Percentiles rank a stretch among this genome's conserved stretches.
phyloP scores from a whole-genome alignment of 2,329 filamentous ascomycete species.

The Botrytis cinerea region DNA sequence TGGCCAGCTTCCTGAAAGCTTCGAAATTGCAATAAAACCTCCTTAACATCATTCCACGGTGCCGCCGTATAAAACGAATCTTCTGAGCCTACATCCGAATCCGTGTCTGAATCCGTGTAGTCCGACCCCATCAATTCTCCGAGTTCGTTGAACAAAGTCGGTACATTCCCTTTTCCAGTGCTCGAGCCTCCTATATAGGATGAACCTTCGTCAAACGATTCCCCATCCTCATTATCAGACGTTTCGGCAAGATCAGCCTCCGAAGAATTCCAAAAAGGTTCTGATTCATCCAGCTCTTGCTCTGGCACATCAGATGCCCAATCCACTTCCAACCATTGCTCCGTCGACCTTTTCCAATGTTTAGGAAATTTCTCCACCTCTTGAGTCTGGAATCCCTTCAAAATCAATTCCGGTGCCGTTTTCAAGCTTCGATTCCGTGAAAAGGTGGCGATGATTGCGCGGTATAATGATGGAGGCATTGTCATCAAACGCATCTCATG shows the following conservation, averaged over 20 bases:
- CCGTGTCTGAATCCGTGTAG: conserved; percentile 5
- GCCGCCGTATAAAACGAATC: conserved; percentile 22
- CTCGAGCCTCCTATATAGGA: not conserved
- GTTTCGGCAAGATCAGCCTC: conserved; percentile 1
- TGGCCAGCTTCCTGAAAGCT: conserved; percentile 12
- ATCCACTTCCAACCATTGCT: conserved; percentile 21
- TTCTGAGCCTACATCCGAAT: conserved; percentile 19
- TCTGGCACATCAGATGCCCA: conserved; percentile 9
- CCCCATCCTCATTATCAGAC: conserved; percentile 15
- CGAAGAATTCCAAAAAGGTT: conserved; percentile 21
- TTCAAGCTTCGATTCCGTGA: conserved; percentile 5
- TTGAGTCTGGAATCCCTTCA: conserved; percentile 14
- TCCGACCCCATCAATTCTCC: conserved; percentile 18
- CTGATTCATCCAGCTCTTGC: conserved; percentile 17
- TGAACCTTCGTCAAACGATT: conserved; percentile 6
- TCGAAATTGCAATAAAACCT: conserved; percentile 10
- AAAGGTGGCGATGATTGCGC: conserved; percentile 13
- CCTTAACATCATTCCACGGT: conserved; percentile 18
- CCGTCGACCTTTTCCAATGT: conserved; percentile 9
- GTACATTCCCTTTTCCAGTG: conserved; percentile 1
- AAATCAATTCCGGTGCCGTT: not conserved
- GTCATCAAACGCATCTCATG: conserved; percentile 13
- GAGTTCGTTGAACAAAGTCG: conserved; percentile 21
- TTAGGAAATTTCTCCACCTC: conserved; percentile 18
- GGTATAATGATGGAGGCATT: conserved; percentile 18